A percentile compares a stretch with the other conserved stretches of the same genome.
Evolutionary conservation across 331 rosid genomes (phyloP).

Genomic region (Cydonia oblonga): DNA sequence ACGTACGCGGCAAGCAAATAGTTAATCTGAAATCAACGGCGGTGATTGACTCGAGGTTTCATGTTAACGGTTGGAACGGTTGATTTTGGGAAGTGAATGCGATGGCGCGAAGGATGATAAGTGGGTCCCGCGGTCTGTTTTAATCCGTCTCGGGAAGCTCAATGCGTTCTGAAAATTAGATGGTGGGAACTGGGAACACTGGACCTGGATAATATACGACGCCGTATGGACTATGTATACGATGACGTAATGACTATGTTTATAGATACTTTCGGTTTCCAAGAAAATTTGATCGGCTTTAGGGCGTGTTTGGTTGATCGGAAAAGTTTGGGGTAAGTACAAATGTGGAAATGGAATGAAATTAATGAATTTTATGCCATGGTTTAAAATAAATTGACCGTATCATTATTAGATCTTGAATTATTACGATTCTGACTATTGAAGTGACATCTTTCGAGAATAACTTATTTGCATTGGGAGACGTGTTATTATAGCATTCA

Average conservation of each 20-base stretch:
- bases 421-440: not conserved
- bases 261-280: not conserved
- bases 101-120: not conserved
- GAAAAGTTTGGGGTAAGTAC: not conserved
- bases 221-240: not conserved
- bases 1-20: not conserved
- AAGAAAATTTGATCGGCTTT: not conserved
- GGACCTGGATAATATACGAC: not conserved
- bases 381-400: not conserved
- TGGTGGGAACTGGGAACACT: not conserved
- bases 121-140: not conserved
- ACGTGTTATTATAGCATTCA: not conserved
- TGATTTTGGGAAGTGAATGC: not conserved
- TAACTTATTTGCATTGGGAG: too few species aligned
- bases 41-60: not conserved
- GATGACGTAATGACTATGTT: too few species aligned
- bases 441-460: too few species aligned
- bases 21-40: not conserved
- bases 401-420: not conserved
- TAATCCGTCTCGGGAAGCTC: not conserved
- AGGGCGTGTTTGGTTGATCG: not conserved
- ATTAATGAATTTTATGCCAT: not conserved
- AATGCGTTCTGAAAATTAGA: too few species aligned
- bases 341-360: not conserved
- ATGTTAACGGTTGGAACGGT: not conserved